Evolutionary conservation across 169 alveolate species (phyloP), one percentile per base, ranked within the genome.

Genomic region (Plasmodium knowlesi): DNA sequence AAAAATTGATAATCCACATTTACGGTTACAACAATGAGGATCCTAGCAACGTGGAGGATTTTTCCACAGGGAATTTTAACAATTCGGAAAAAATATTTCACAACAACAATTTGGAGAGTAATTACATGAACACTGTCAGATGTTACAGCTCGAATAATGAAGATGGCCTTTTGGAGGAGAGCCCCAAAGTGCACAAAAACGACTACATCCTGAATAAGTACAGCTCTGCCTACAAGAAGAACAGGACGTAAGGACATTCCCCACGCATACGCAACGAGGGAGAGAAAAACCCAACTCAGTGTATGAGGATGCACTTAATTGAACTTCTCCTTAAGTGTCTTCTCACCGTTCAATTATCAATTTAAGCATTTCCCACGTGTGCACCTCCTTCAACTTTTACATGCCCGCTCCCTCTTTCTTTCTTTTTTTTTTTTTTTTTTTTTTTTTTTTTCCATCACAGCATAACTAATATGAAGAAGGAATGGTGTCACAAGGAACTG

Each of bases 401-500:
- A n/a, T n/a, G n/a, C n/a, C n/a, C n/a, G n/a, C n/a, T n/a, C n/a
- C n/a, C n/a, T n/a, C n/a, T n/a, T n/a, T n/a, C n/a, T n/a, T n/a
- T n/a, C n/a, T 41, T 80, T 78, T 78, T 79, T 79, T 39, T 80
- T 25, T 12, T n/a, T n/a, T 73, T 30, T 41, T n/a, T n/a, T 73
- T 30, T 41, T 80, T 78, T 78, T 79, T 79, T 39, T 80, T 25
- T 12, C 30, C 37, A 1, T 43, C 19, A 14, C 54, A 90, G 94
- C 4, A 80, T 90, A 90, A 90, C 94, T 3, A 90, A 41, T 39
- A 41, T 90, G 61, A 90, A 90, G 74, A 90, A 90, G 37, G 94
- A 90, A 34, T 90, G 94, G 94, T 90, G 91, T 22, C n/a, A 80
- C 76, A 80, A 80, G 76, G 94, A 90, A 70, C 28, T 90, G 34